Percentiles rank a stretch among this genome's conserved stretches.
Conservation (phyloP, 768 basidiomycete genomes). For the Amanita exitialis region DNA sequence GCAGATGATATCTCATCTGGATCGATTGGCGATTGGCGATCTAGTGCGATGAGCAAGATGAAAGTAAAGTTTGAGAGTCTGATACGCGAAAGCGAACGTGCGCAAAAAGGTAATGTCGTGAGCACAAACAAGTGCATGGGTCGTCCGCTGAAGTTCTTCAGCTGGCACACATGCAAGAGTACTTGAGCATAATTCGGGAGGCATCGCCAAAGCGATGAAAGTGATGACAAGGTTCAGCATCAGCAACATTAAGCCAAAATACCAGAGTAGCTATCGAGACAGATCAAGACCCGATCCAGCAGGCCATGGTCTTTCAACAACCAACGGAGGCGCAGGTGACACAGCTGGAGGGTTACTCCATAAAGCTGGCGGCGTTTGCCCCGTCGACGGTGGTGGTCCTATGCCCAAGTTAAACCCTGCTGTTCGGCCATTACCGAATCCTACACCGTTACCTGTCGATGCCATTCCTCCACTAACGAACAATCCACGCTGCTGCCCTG, state of each 20-base stretch:
- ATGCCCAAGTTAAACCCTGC: constrained; percentile 7
- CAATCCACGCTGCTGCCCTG: constrained; percentile 26
- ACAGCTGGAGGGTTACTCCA: constrained; percentile 29
- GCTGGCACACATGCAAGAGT: constrained; percentile 45
- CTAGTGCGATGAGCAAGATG: constrained; percentile 31
- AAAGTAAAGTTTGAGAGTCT: constrained; percentile 45
- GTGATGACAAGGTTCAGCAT: constrained; percentile 38
- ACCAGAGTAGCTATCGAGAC: constrained; percentile 19
- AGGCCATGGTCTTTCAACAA: constrained; percentile 37
- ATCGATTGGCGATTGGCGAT: not conserved
- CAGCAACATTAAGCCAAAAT: constrained; percentile 11
- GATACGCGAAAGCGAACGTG: constrained; percentile 42
- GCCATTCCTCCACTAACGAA: constrained; percentile 18
- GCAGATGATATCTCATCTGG: constrained; percentile 12
- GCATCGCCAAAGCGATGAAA: no score
- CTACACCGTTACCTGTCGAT: constrained; percentile 4
- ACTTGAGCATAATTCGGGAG: constrained; percentile 55
- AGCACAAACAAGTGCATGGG: constrained; percentile 51
- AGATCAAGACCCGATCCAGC: constrained; percentile 28
- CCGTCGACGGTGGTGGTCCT: constrained; percentile 20
- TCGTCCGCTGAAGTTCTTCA: constrained; percentile 30
- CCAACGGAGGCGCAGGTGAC: constrained; percentile 29
- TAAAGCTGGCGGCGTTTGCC: constrained; percentile 18
- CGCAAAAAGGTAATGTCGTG: constrained; percentile 47
- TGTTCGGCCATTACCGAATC: not conserved